Percentiles rank a stretch among this genome's conserved stretches.
These are phyloP conservation scores for Yamadazyma pseudoaaseri DNA, from an alignment of 1,139 yeast genomes.

Conservation along the genomic window DNA sequence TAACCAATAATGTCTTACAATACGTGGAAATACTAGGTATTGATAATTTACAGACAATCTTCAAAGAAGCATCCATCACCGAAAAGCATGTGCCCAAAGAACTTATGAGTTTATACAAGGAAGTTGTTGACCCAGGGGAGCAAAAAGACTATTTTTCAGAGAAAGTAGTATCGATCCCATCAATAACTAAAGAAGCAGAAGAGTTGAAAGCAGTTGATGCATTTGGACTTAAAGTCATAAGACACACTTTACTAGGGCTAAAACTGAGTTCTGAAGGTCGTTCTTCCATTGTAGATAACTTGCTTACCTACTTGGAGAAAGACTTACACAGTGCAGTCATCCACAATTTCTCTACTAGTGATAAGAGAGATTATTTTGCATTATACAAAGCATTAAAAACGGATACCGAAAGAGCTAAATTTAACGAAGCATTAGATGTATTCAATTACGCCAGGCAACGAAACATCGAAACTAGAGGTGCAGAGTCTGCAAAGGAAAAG, in stretches of 20 bases:
- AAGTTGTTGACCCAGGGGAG: slow-evolving; percentile 17
- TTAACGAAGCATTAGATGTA: slow-evolving; percentile 63
- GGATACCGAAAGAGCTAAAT: slow-evolving; percentile 52
- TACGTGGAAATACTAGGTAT: slow-evolving; percentile 72
- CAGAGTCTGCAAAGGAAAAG: slow-evolving; percentile 81
- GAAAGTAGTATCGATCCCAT: slow-evolving; percentile 20
- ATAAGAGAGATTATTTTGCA: slow-evolving; percentile 59
- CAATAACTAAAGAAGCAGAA: slow-evolving; percentile 52
- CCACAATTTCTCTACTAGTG: slow-evolving; percentile 32
- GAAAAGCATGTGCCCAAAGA: slow-evolving; percentile 36
- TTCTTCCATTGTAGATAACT: slow-evolving; percentile 26
- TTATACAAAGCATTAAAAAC: slow-evolving; percentile 52
- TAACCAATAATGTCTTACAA: slow-evolving; percentile 39
- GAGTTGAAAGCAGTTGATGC: slow-evolving; percentile 71
- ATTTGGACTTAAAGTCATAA: slow-evolving; percentile 74
- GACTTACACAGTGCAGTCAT: slow-evolving; percentile 25
- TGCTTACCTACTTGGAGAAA: slow-evolving; percentile 36
- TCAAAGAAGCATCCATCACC: slow-evolving; percentile 23
- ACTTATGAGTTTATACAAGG: slow-evolving; percentile 29
- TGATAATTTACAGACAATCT: slow-evolving; percentile 50
- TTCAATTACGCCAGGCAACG: slow-evolving; percentile 77
- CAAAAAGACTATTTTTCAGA: slow-evolving; percentile 23
- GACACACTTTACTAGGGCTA: slow-evolving; percentile 75
- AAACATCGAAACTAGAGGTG: slow-evolving; percentile 71
- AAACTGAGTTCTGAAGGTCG: slow-evolving; percentile 26